These are phyloP conservation scores for Backusella sp. DNA, from an alignment of 192 early-diverging fungal genomes.

Conservation along the genomic window DNA sequence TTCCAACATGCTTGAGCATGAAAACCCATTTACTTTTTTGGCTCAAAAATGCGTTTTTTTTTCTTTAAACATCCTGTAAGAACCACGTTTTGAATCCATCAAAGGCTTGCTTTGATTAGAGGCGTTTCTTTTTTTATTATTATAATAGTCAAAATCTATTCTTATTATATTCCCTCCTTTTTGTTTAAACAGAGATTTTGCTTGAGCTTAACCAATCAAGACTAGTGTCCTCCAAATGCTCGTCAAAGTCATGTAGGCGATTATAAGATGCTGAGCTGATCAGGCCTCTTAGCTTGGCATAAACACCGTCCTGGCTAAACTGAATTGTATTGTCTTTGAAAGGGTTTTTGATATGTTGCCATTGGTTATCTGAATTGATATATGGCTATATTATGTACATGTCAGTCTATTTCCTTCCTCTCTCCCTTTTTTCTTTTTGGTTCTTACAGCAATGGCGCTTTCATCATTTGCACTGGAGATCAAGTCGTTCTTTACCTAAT, in stretches of 20 bases:
- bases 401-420: neutral
- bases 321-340: constrained; percentile 30
- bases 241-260: constrained; percentile 63
- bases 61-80: neutral
- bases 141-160: neutral
- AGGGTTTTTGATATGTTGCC: constrained; percentile 44
- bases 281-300: constrained; percentile 36
- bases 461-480: constrained; percentile 10
- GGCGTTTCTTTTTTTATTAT: neutral
- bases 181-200: neutral
- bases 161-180: no score
- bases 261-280: constrained; percentile 42
- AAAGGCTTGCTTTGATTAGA: neutral
- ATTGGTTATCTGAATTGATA: constrained; percentile 49
- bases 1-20: neutral
- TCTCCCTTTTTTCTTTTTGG: neutral
- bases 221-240: constrained; percentile 63
- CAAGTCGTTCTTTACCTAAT: neutral
- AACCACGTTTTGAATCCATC: neutral
- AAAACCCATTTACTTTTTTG: neutral
- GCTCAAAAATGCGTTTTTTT: neutral
- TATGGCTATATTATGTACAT: constrained; percentile 42
- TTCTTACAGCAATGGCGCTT: constrained; percentile 30
- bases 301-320: constrained; percentile 37
- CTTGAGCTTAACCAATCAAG: constrained; percentile 57